Evolutionary conservation across 495 filamentous ascomycete species (phyloP).

Genomic region (Delitschia confertaspora): DNA sequence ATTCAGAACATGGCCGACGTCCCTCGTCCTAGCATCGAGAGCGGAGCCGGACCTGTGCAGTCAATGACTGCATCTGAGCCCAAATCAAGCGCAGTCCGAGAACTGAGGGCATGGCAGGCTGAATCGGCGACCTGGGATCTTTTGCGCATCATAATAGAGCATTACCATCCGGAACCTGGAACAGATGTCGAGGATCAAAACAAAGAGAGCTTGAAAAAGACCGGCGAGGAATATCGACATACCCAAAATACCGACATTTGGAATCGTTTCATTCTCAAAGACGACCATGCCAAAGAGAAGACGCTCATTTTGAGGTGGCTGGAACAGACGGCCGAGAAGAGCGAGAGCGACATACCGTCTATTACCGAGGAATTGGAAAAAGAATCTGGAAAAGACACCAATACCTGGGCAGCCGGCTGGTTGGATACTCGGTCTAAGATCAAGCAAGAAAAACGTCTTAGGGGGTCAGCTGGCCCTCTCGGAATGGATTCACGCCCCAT

Average conservation of each 20-base stretch:
- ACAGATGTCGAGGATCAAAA: conserved; percentile 33
- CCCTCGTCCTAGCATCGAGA: conserved; percentile 6
- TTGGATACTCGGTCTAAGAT: conserved; percentile 81
- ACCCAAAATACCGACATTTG: conserved; percentile 54
- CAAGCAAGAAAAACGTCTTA: conserved; percentile 77
- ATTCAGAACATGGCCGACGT: conserved; percentile 13
- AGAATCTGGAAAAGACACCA: conserved; percentile 53
- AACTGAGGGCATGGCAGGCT: conserved; percentile 54
- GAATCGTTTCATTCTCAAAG: conserved; percentile 55
- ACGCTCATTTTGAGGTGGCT: conserved; percentile 75
- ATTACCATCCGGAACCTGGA: conserved; percentile 37
- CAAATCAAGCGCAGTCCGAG: conserved; percentile 33
- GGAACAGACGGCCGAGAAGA: conserved; percentile 56
- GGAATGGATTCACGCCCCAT: too few species aligned
- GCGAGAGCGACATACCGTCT: conserved; percentile 60
- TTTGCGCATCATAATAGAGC: conserved; percentile 53
- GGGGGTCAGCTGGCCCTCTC: conserved; percentile 51
- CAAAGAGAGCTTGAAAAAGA: conserved; percentile 41
- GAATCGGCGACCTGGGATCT: conserved; percentile 87
- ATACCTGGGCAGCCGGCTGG: conserved; percentile 76
- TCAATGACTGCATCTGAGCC: conserved; percentile 5
- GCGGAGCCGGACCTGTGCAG: conserved; percentile 3
- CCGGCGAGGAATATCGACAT: conserved; percentile 43
- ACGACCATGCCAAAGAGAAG: conserved; percentile 63
- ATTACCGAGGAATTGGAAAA: conserved; percentile 60